Percentiles rank a stretch among this genome's conserved stretches.
These are phyloP conservation scores for Geotrichum phurueaensis DNA, from an alignment of 1,139 yeast genomes.

Conservation along the genomic window DNA sequence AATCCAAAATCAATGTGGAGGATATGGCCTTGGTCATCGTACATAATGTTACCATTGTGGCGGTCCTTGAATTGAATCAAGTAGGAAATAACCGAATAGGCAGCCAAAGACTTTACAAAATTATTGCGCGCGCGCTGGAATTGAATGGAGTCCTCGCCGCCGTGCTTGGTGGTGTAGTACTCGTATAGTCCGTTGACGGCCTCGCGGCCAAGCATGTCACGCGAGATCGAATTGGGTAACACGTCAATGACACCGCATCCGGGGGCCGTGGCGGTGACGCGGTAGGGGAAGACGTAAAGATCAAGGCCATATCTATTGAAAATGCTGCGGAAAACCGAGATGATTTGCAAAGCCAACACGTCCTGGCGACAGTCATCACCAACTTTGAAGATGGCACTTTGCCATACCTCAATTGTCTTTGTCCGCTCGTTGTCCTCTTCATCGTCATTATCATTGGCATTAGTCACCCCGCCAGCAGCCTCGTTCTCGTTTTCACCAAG, in stretches of 20 bases:
- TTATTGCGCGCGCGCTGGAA: conserved; percentile 89
- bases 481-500: conserved; percentile 39
- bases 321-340: conserved; percentile 84
- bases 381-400: conserved; percentile 95
- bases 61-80: conserved; percentile 93
- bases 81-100: conserved; percentile 89
- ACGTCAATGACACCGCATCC: conserved; percentile 99
- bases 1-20: conserved; percentile 97
- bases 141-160: conserved; percentile 84
- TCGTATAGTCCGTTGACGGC: conserved; percentile 96
- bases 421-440: conserved; percentile 17
- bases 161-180: conserved; percentile 86
- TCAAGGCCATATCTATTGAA: conserved; percentile 88
- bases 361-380: conserved; percentile 99
- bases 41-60: conserved; percentile 98
- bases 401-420: conserved; percentile 48
- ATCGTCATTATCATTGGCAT: conserved; percentile 5
- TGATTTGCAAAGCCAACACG: conserved; percentile 85
- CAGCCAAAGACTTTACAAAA: conserved; percentile 90
- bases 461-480: conserved; percentile 37
- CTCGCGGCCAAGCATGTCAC: conserved; percentile 98
- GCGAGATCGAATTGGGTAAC: conserved; percentile 84
- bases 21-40: conserved; percentile 90
- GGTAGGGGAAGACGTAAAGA: conserved; percentile 82
- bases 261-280: conserved; percentile 98